Percentiles rank a stretch among this genome's conserved stretches.
Evolutionary conservation across 768 basidiomycete species (phyloP).

Genomic region (Agaricus blazei): DNA sequence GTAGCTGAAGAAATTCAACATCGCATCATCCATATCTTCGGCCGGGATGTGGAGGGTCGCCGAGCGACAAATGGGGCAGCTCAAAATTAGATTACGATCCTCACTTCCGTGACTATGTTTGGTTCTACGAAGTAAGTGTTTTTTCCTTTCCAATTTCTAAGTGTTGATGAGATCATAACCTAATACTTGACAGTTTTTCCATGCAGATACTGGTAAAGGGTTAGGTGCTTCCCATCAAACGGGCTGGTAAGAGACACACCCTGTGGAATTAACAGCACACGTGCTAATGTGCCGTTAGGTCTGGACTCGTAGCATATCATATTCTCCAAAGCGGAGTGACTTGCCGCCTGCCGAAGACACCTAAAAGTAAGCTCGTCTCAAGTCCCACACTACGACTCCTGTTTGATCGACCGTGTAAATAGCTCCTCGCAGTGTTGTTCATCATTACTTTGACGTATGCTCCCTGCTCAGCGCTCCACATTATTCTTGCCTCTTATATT

Average conservation of each 20-base stretch:
- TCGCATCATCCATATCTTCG: conserved; percentile 97
- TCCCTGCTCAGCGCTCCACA: neutral
- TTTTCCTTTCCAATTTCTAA: conserved; percentile 3
- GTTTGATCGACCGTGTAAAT: conserved; percentile 1
- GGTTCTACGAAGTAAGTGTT: conserved; percentile 81
- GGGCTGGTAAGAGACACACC: conserved; percentile 49
- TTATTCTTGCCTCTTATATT: conserved; percentile 1
- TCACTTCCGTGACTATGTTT: conserved; percentile 94
- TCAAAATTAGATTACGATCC: conserved; percentile 86
- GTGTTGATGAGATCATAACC: neutral
- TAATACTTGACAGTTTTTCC: conserved; percentile 68
- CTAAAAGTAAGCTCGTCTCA: conserved; percentile 62
- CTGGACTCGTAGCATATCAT: conserved; percentile 85
- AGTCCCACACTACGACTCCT: neutral
- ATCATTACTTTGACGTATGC: conserved; percentile 93
- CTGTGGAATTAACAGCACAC: neutral
- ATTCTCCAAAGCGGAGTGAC: conserved; percentile 87
- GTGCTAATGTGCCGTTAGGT: conserved; percentile 29
- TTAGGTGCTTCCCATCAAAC: conserved; percentile 98
- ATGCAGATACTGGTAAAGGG: conserved; percentile 88
- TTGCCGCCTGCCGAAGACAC: conserved; percentile 91
- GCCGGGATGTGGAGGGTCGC: conserved; percentile 81
- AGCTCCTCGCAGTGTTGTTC: conserved; percentile 84
- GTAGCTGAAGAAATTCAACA: conserved; percentile 99
- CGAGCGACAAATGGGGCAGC: conserved; percentile 93